Evolutionary conservation across 148 eudicot genomes (phyloP).

Genomic region (Rhododendron kiyosumense): DNA sequence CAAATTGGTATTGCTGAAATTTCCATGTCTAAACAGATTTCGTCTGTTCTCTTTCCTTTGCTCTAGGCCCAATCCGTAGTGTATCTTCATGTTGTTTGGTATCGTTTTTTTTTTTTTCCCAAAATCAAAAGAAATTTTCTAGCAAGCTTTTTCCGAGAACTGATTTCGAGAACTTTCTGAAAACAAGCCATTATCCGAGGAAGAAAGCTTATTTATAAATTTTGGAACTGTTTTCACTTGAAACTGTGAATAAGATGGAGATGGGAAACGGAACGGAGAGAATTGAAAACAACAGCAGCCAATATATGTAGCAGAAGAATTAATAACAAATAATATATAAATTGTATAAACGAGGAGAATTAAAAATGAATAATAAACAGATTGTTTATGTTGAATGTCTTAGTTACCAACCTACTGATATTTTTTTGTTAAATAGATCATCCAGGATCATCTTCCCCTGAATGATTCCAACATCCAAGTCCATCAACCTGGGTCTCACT

Average conservation of each 20-base stretch:
- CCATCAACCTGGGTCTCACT: conserved; percentile 24
- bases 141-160: not conserved
- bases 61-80: not conserved
- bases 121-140: not conserved
- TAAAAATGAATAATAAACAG: not conserved
- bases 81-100: not conserved
- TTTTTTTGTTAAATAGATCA: conserved; percentile 17
- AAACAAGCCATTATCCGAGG: not conserved
- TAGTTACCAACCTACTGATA: not conserved
- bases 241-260: not conserved
- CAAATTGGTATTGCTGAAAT: not conserved
- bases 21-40: not conserved
- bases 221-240: not conserved
- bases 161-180: not conserved
- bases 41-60: not conserved
- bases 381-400: not conserved
- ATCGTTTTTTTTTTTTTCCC: not conserved
- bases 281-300: not conserved
- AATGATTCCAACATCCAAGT: conserved; percentile 38
- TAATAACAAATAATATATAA: no score
- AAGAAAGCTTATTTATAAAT: not conserved
- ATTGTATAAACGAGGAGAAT: not conserved
- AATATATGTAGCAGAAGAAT: not conserved
- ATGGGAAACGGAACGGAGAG: not conserved
- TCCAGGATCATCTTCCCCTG: conserved; percentile 55